Evolutionary conservation across 2,329 filamentous ascomycete species (phyloP), one percentile per base, ranked within the genome.

Genomic region (Emergomyces africanus): DNA sequence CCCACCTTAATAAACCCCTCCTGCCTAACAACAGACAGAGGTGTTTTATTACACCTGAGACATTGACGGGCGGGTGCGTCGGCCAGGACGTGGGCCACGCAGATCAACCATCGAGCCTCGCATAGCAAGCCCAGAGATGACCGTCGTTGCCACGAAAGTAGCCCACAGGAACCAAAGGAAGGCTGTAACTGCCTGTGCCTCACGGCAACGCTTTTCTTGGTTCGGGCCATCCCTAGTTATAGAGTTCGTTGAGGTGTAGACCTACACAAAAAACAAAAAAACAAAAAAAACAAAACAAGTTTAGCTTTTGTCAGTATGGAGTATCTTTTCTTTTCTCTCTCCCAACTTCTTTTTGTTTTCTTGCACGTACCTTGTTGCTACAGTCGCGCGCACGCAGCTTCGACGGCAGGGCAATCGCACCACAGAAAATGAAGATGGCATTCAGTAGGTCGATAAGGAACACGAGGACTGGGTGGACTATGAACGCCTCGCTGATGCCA

Each of bases 81-180:
- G 60, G 39, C 62, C 56, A 39, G 58, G 58, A 37, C 60, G 61
- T 3, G 51, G 54, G 18, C 62, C 57, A 39, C 28, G 54, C 58
- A 60, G 57, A 3, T 60, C 53, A 15, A 25, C 42, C 58, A 50
- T 41, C 25, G 49, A 42, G 8, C 58, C 53, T n/a, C 58, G 53
- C 5, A 39, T 51, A 30, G 28, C 64, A 50, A 78, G 61, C 60
- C 72, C 58, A 1, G 75, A 77, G 57, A 77, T 64, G 57, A 76
- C 60, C 54, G 75, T 62, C 6, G 74, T 76, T 5, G 66, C 71
- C 49, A 74, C 68, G 61, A 74, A 81, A 5, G 73, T 65, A 44
- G 70, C 74, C 69, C 74, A 80, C 9, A 69, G 70, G 62, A 81
- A 79, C 77, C 77, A 81, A 54, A 80, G 69, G 70, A 81, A 81